Percentiles rank a stretch among this genome's conserved stretches.
Conservation (phyloP, 2,329 filamentous ascomycete species). For the Karstenula rhodostoma region DNA sequence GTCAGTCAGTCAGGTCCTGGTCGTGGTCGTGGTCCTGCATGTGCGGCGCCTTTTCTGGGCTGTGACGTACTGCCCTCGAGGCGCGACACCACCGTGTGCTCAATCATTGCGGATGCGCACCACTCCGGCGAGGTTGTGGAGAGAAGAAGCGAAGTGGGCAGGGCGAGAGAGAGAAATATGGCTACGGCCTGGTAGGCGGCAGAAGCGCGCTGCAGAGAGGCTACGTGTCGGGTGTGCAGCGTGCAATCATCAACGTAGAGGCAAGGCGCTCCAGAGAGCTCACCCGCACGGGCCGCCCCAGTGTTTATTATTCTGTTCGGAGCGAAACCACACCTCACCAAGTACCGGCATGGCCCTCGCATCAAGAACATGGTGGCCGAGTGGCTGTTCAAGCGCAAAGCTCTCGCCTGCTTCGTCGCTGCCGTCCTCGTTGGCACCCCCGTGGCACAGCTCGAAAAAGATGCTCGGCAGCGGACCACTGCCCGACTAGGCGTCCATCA, state of each 20-base stretch:
- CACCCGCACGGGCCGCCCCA: too few relatives aligned
- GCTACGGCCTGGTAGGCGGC: neutral
- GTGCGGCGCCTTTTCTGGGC: conserved; percentile 12
- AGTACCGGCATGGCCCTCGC: too few relatives aligned
- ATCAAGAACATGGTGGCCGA: too few relatives aligned
- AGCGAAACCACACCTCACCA: too few relatives aligned
- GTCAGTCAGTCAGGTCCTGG: too few relatives aligned
- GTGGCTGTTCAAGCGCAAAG: neutral
- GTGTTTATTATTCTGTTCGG: too few relatives aligned
- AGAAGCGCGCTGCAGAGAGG: conserved; percentile 23
- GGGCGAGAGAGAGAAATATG: neutral
- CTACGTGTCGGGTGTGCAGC: conserved; percentile 39
- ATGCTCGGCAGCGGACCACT: neutral
- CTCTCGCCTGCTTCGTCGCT: neutral
- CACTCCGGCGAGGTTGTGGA: neutral
- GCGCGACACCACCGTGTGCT: conserved; percentile 91
- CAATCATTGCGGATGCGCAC: conserved; percentile 69
- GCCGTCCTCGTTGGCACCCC: neutral
- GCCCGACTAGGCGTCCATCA: conserved; percentile 13
- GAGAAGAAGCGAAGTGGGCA: neutral
- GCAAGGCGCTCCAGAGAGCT: too few relatives aligned
- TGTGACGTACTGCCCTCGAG: conserved; percentile 80
- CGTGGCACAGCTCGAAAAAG: neutral
- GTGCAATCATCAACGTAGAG: too few relatives aligned
- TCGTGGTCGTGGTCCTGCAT: too few relatives aligned